Base-by-base conservation (phyloP, 164 flowering plant genomes). In the Saururus chinensis region DNA sequence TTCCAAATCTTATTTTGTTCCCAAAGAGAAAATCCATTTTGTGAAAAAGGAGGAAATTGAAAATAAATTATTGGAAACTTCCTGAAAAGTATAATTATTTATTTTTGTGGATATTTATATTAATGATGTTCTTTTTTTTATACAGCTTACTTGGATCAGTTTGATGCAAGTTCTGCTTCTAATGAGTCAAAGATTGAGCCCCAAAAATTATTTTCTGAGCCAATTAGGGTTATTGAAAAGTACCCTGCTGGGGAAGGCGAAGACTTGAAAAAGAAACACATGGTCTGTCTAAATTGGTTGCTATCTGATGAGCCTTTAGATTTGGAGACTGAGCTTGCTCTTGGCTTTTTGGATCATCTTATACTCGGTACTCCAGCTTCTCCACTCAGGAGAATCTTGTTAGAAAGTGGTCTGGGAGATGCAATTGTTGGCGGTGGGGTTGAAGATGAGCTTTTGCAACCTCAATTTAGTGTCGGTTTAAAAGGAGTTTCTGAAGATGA, bases 231-330 rank as follows among this genome's bases (percentile, higher is more conserved):
- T 66, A 79, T 83, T 73, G 95, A 90, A 79, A 95, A 81, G 79
- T 95, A 91, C 77, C 97, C 97, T 56, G 92, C 92, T 55, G 86
- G 87, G 48, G 95, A 88, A 57, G 85, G 78, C 23, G 88, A 78
- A 71, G 97, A 93, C 59, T 69, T 85, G 73, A 85, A 82, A 59
- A 89, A 90, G 81, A 87, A 87, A 71, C 84, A 95, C 73, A 95
- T 95, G 99, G 88, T 95, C 26, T 90, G 93, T 82, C 80, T 95
- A 61, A 95, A 95, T 65, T 95, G 99, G 99, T 66, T 95, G 80
- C 86, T 95, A 13, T 81, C 93, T 66, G 99, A 95, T 21, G 79
- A 82, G 65, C 95, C 96, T 51, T 70, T 95, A 51, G 99, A 88
- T 77, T 74, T 88, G 79, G 92, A 95, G 80, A 88, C 97, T 53